Conservation (phyloP, 192 early-diverging fungal species). For the Coemansia sp. region DNA sequence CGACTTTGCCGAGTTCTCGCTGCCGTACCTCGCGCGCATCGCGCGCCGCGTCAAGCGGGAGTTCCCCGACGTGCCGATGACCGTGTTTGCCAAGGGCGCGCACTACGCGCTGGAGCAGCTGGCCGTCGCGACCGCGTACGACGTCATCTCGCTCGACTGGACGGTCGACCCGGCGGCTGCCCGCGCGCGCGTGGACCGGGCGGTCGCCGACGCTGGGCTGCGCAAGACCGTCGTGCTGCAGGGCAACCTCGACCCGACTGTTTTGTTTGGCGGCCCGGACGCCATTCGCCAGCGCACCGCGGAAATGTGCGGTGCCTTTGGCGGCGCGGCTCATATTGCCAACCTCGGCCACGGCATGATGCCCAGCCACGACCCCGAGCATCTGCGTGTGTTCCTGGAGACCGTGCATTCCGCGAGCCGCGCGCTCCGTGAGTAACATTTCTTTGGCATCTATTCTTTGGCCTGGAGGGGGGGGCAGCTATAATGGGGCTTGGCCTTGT, state of each 20-base stretch:
- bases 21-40: slow-evolving; percentile 89
- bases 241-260: slow-evolving; percentile 92
- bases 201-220: neutral
- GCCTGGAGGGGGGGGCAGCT: neutral
- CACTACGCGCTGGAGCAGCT: slow-evolving; percentile 83
- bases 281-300: slow-evolving; percentile 69
- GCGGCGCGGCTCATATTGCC: slow-evolving; percentile 76
- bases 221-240: slow-evolving; percentile 60
- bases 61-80: slow-evolving; percentile 73
- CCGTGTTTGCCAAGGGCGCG: slow-evolving; percentile 90
- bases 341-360: slow-evolving; percentile 98
- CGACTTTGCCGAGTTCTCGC: slow-evolving; percentile 80
- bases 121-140: slow-evolving; percentile 64
- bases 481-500: no score
- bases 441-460: neutral
- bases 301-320: slow-evolving; percentile 82
- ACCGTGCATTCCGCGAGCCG: slow-evolving; percentile 58
- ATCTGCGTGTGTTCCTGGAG: slow-evolving; percentile 65
- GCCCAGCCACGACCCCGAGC: slow-evolving; percentile 76
- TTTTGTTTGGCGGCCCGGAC: slow-evolving; percentile 75
- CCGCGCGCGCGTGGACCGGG: slow-evolving; percentile 22
- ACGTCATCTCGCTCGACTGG: slow-evolving; percentile 92
- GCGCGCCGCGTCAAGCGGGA: slow-evolving; percentile 68
- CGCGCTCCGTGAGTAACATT: slow-evolving; percentile 17
- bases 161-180: slow-evolving; percentile 65